Evolutionary conservation across 2,329 filamentous ascomycete genomes (phyloP).

Genomic region (Sporothrix globosa): DNA sequence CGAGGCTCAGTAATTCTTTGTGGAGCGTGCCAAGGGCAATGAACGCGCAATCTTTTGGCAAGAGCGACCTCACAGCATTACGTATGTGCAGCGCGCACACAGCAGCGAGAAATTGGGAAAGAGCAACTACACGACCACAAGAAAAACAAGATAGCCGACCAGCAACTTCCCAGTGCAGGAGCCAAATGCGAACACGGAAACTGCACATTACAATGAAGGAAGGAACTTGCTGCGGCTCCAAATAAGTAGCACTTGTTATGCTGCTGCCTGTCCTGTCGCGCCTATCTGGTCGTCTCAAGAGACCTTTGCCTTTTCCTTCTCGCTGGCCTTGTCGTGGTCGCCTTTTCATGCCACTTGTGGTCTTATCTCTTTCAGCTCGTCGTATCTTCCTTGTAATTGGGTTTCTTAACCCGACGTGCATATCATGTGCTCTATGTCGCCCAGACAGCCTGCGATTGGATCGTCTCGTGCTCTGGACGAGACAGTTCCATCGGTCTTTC

Average conservation of each 20-base stretch:
- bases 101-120: neutral
- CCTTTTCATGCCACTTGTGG: neutral
- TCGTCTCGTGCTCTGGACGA: neutral
- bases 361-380: constrained; percentile 10
- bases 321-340: constrained; percentile 11
- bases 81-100: neutral
- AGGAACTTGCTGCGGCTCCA: neutral
- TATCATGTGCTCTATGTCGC: neutral
- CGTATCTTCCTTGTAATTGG: constrained; percentile 16
- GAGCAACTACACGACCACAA: neutral
- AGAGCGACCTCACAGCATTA: neutral
- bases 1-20: constrained; percentile 1
- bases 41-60: constrained; percentile 14
- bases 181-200: constrained; percentile 14
- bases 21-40: constrained; percentile 2
- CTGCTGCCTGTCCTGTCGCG: neutral
- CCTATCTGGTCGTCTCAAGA: neutral
- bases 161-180: neutral
- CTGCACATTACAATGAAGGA: neutral
- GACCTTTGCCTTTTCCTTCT: neutral
- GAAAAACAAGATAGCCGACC: neutral
- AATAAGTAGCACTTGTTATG: neutral
- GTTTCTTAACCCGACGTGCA: neutral
- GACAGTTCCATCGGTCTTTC: constrained; percentile 2
- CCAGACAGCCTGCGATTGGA: constrained; percentile 17